Conservation (phyloP, 495 filamentous ascomycete species). For the Penicillium lividum region DNA sequence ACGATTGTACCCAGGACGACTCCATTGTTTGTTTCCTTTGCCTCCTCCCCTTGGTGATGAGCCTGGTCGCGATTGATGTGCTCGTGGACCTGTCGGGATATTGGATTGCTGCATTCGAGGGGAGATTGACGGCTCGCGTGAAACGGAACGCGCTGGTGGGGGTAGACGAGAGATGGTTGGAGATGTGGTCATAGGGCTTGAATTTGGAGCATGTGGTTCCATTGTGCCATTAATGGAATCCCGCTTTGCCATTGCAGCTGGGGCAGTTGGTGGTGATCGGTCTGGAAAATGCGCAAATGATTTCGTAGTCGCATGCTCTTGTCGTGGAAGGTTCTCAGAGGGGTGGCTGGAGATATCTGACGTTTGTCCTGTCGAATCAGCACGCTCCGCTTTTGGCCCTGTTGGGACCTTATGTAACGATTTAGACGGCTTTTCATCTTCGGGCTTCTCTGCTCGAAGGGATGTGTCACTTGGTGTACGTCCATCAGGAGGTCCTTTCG, state of each 20-base stretch:
- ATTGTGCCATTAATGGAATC: constrained; percentile 21
- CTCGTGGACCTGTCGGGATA: constrained; percentile 61
- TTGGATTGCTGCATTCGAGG: constrained; percentile 53
- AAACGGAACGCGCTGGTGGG: constrained; percentile 30
- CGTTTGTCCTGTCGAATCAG: constrained; percentile 17
- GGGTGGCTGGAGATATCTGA: constrained; percentile 25
- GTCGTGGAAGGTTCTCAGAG: constrained; percentile 17
- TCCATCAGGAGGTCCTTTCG: constrained; percentile 42
- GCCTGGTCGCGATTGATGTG: constrained; percentile 43
- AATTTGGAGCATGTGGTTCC: constrained; percentile 27
- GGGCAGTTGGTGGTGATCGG: constrained; percentile 44
- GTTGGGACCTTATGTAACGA: constrained; percentile 38
- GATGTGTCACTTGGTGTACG: constrained; percentile 36
- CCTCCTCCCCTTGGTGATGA: constrained; percentile 32
- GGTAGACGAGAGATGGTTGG: constrained; percentile 33
- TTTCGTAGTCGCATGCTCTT: constrained; percentile 24
- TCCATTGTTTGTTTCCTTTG: constrained; percentile 61
- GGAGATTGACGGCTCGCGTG: constrained; percentile 44
- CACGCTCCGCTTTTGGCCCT: constrained; percentile 43
- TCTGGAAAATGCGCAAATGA: constrained; percentile 23
- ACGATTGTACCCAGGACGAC: constrained; percentile 50
- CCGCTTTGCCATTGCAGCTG: constrained; percentile 40
- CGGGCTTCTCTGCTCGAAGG: constrained; percentile 36
- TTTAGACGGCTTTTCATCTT: constrained; percentile 21
- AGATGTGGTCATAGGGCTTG: constrained; percentile 23